Evolutionary conservation across 768 basidiomycete species (phyloP).

Genomic region (Trametes gibbosa): DNA sequence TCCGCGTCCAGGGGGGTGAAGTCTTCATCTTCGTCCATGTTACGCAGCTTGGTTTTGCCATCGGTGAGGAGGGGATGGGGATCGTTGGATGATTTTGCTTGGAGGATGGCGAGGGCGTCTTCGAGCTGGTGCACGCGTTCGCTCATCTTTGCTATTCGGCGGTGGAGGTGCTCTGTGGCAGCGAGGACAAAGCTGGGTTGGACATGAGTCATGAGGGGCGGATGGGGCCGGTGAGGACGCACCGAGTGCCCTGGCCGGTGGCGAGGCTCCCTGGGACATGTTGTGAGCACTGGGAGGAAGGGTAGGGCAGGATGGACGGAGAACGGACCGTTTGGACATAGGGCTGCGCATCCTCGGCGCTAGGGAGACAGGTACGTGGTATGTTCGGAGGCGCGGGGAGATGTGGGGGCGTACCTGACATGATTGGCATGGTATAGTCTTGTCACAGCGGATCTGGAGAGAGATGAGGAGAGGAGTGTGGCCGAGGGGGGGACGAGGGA

Average conservation of each 20-base stretch:
- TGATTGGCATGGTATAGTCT: conserved; percentile 76
- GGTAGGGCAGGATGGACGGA: neutral
- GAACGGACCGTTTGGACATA: conserved; percentile 68
- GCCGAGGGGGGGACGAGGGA: neutral
- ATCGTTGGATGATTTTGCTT: conserved; percentile 48
- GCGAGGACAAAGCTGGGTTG: conserved; percentile 58
- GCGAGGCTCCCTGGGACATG: conserved; percentile 60
- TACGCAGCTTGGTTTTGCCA: conserved; percentile 45
- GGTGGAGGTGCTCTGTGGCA: conserved; percentile 62
- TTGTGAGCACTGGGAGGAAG: neutral
- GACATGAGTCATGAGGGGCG: neutral
- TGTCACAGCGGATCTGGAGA: conserved; percentile 80
- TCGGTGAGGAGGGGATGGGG: conserved; percentile 58
- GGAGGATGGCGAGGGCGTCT: conserved; percentile 62
- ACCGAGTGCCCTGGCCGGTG: conserved; percentile 79
- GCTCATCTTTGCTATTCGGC: conserved; percentile 64
- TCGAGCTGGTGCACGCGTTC: conserved; percentile 66
- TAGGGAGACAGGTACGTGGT: conserved; percentile 23
- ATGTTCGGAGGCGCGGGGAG: neutral
- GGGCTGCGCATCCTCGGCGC: conserved; percentile 64
- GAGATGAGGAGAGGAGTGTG: neutral
- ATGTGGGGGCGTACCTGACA: conserved; percentile 49
- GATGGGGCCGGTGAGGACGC: conserved; percentile 3
- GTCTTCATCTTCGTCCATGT: conserved; percentile 32
- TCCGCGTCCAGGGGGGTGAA: conserved; percentile 6